Percentiles rank a stretch among this genome's conserved stretches.
phyloP scores from a whole-genome alignment of 192 early-diverging fungal species.

The Coemansia sp. region DNA sequence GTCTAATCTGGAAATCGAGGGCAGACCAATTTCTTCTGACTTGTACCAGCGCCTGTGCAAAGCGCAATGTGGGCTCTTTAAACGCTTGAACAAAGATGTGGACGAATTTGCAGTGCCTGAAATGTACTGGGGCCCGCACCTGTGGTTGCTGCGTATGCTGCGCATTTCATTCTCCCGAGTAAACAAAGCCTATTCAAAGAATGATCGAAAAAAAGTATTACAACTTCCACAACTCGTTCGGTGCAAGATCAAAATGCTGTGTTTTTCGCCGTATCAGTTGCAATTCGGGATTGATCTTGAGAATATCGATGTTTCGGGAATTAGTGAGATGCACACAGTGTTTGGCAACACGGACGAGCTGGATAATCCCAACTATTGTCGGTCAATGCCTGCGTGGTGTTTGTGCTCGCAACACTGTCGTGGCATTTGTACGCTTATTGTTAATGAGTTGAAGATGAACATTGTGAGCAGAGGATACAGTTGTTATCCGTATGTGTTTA shows the following conservation, averaged over 20 bases:
- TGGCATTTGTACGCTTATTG: slow-evolving; percentile 36
- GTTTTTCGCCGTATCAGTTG: slow-evolving; percentile 23
- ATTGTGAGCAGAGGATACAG: slow-evolving; percentile 4
- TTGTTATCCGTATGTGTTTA: slow-evolving; percentile 18
- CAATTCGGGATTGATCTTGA: background rate
- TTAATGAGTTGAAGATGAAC: slow-evolving; percentile 27
- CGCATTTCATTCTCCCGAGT: background rate
- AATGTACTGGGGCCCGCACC: slow-evolving; percentile 22
- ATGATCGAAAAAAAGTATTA: too few relatives aligned
- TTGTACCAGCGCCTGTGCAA: background rate
- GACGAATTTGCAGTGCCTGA: slow-evolving; percentile 8
- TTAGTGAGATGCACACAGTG: background rate
- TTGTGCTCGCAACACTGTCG: slow-evolving; percentile 22
- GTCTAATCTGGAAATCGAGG: background rate
- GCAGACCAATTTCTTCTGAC: background rate
- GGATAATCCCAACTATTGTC: background rate
- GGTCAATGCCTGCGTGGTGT: slow-evolving; percentile 35
- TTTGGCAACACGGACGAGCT: background rate
- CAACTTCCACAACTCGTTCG: background rate
- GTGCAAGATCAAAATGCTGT: slow-evolving; percentile 14
- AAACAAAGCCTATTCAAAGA: background rate
- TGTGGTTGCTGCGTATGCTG: slow-evolving; percentile 20
- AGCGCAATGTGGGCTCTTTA: background rate
- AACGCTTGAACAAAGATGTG: background rate
- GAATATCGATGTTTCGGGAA: background rate